Conservation (phyloP, 352 stramenopile genomes). For the Pythium aristosporum region DNA sequence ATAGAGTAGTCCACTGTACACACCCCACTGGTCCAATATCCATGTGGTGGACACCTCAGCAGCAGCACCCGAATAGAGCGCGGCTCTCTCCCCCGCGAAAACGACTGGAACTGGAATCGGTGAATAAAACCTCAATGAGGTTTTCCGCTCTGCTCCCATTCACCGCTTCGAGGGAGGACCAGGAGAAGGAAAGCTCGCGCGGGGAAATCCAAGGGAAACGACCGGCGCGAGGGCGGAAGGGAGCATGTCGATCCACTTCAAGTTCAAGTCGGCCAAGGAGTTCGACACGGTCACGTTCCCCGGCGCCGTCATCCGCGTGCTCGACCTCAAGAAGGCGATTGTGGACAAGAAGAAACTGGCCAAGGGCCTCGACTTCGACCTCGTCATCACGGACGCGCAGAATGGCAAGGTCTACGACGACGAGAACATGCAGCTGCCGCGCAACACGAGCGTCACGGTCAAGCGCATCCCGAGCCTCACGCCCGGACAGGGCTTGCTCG, state of each 20-base stretch:
- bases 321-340: constrained; percentile 92
- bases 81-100: constrained; percentile 11
- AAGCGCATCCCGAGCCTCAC: constrained; percentile 88
- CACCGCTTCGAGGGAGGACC: not conserved
- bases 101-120: constrained; percentile 16
- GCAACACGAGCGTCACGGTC: constrained; percentile 92
- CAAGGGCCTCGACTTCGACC: constrained; percentile 91
- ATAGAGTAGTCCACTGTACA: not conserved
- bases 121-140: constrained; percentile 8
- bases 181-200: not conserved
- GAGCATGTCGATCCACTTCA: constrained; percentile 90
- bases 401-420: constrained; percentile 92
- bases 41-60: not conserved
- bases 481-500: constrained; percentile 69
- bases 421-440: constrained; percentile 85
- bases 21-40: too few species aligned
- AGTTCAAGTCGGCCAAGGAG: constrained; percentile 90
- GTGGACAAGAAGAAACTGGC: constrained; percentile 92
- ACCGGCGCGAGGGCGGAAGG: not conserved
- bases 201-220: constrained; percentile 4
- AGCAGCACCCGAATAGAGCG: constrained; percentile 5
- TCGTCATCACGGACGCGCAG: constrained; percentile 91
- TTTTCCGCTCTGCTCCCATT: not conserved
- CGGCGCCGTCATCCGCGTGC: constrained; percentile 81
- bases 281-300: constrained; percentile 87